These are phyloP conservation scores for Sclerospora graminicola DNA, from an alignment of 352 stramenopile species.

Conservation along the genomic window DNA sequence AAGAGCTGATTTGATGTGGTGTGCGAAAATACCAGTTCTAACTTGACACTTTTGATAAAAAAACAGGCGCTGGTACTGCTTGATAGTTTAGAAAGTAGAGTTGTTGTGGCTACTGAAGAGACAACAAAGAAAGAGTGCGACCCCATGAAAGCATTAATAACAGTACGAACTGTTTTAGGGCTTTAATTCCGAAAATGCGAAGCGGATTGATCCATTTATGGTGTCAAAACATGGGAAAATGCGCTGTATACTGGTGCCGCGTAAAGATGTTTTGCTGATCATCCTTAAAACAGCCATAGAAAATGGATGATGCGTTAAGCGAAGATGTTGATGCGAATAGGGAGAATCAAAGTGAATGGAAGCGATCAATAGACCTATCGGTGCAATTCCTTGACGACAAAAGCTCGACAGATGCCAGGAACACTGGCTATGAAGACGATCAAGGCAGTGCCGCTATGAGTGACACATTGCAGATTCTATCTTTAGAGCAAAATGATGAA, in stretches of 20 bases:
- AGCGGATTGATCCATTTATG: no score
- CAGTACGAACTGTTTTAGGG: constrained; percentile 15
- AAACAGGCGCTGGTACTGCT: constrained; percentile 9
- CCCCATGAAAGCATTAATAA: constrained; percentile 13
- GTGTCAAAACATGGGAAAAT: no score
- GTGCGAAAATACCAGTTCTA: not conserved
- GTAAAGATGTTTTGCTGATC: no score
- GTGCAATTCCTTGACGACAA: constrained; percentile 2
- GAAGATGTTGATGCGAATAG: no score
- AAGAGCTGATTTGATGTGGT: constrained; percentile 7
- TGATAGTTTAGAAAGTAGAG: not conserved
- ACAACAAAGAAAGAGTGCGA: constrained; percentile 1
- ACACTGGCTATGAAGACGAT: no score
- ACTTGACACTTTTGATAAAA: not conserved
- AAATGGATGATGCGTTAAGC: no score
- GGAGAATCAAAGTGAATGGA: constrained; percentile 6
- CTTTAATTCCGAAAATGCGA: constrained; percentile 11
- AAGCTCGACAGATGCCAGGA: no score
- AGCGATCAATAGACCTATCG: constrained; percentile 8
- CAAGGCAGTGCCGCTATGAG: no score
- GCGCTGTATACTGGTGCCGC: no score
- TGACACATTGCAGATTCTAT: no score
- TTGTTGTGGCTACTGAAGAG: constrained; percentile 1
- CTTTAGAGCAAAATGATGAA: no score
- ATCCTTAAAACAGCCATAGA: no score